Evolutionary conservation across 306 rosid genomes (phyloP).

Genomic region (Cotoneaster glaucophyllus): DNA sequence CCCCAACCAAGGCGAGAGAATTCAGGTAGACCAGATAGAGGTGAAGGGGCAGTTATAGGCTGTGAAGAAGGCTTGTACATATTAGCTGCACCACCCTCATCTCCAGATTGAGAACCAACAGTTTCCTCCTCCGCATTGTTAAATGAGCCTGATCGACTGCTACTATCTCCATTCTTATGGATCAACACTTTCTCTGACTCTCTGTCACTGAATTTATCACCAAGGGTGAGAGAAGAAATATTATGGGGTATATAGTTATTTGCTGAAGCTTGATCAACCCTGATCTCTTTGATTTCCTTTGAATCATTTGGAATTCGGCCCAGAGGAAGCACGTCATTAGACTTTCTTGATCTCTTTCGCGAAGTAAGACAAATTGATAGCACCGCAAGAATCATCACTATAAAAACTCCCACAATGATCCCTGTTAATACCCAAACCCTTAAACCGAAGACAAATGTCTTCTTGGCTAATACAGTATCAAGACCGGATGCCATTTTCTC

Average conservation of each 20-base stretch:
- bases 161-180: conserved; percentile 55
- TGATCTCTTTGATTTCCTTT: conserved; percentile 80
- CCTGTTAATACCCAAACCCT: conserved; percentile 78
- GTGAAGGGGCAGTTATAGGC: conserved; percentile 54
- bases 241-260: conserved; percentile 27
- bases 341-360: conserved; percentile 69
- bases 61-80: conserved; percentile 37
- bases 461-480: conserved; percentile 51
- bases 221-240: conserved; percentile 37
- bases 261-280: conserved; percentile 72
- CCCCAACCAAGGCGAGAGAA: conserved; percentile 98
- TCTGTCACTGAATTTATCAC: conserved; percentile 53
- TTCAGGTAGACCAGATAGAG: conserved; percentile 80
- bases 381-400: conserved; percentile 57
- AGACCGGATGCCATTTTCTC: conserved; percentile 65
- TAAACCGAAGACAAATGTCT: conserved; percentile 71
- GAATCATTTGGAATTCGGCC: conserved; percentile 52
- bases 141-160: conserved; percentile 71
- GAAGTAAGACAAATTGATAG: conserved; percentile 69
- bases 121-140: conserved; percentile 51
- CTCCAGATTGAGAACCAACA: conserved; percentile 60
- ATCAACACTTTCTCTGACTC: conserved; percentile 64
- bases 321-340: conserved; percentile 53
- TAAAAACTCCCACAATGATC: conserved; percentile 56
- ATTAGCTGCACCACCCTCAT: conserved; percentile 45